These are phyloP conservation scores for Trametes meyenii DNA, from an alignment of 768 basidiomycete species.

Conservation along the genomic window DNA sequence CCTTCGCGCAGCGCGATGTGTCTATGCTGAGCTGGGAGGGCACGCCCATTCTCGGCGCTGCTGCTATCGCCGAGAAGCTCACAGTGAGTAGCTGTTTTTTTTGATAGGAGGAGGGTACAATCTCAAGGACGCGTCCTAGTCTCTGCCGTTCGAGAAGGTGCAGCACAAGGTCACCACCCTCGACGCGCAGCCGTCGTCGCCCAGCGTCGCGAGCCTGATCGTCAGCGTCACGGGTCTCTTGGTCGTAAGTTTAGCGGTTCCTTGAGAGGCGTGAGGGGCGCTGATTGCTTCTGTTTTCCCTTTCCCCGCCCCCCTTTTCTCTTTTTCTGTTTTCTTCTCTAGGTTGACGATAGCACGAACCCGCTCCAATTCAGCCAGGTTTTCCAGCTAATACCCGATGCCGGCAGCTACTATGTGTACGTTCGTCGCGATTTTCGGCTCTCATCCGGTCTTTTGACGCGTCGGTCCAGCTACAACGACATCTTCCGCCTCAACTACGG, in stretches of 20 bases:
- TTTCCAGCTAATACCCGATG: constrained; percentile 89
- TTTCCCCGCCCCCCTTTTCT: neutral
- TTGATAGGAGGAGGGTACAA: neutral
- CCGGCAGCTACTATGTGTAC: constrained; percentile 80
- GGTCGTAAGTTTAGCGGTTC: constrained; percentile 49
- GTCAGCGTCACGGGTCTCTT: constrained; percentile 91
- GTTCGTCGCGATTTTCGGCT: constrained; percentile 34
- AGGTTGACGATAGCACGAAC: constrained; percentile 83
- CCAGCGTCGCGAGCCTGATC: constrained; percentile 56
- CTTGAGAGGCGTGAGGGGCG: neutral
- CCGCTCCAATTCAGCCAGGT: constrained; percentile 90
- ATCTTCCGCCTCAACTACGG: constrained; percentile 91
- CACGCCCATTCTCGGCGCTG: constrained; percentile 53
- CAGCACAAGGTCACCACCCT: constrained; percentile 79
- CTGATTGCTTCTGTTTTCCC: neutral
- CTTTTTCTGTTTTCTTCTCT: neutral
- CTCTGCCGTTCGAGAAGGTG: constrained; percentile 81
- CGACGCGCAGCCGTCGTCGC: constrained; percentile 86
- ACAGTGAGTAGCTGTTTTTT: constrained; percentile 45
- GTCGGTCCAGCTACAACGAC: constrained; percentile 68
- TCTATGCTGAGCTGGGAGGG: constrained; percentile 92
- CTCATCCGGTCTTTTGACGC: neutral
- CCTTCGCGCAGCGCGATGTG: constrained; percentile 56
- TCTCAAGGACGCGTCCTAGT: constrained; percentile 35
- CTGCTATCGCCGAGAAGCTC: constrained; percentile 71